phyloP scores from a whole-genome alignment of 2,329 filamentous ascomycete genomes.

The Botrytis elliptica region DNA sequence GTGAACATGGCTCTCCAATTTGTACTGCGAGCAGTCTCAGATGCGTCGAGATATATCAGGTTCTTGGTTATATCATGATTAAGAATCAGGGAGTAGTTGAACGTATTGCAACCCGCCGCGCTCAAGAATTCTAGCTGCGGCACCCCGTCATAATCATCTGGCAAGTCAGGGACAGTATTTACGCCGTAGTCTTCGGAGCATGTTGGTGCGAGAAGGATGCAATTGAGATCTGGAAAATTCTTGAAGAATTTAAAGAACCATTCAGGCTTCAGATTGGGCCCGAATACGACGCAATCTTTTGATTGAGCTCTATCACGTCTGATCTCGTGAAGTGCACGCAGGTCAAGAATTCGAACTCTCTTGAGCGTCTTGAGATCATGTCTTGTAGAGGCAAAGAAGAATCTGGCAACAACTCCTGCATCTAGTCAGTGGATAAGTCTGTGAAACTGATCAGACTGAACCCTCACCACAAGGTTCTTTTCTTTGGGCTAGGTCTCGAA shows the following conservation, averaged over 20 bases:
- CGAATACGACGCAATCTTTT: neutral
- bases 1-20: constrained; percentile 39
- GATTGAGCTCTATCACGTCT: constrained; percentile 6
- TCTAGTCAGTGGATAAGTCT: neutral
- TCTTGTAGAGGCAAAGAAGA: neutral
- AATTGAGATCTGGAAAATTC: constrained; percentile 13
- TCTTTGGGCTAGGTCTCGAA: constrained; percentile 22
- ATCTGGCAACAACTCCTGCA: neutral
- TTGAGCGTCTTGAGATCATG: constrained; percentile 33
- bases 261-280: neutral
- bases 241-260: constrained; percentile 7
- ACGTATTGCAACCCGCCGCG: constrained; percentile 1
- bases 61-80: constrained; percentile 7
- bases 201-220: constrained; percentile 7
- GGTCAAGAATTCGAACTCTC: constrained; percentile 12
- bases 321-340: constrained; percentile 8
- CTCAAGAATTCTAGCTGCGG: constrained; percentile 12
- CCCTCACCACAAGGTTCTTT: constrained; percentile 25
- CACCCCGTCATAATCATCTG: neutral
- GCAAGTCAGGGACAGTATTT: neutral
- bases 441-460: neutral
- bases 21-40: constrained; percentile 20
- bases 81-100: constrained; percentile 1
- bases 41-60: constrained; percentile 31
- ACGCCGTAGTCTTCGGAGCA: neutral